These are phyloP conservation scores for Eucalyptus sp. DNA, from an alignment of 345 rosid species.

Conservation along the genomic window DNA sequence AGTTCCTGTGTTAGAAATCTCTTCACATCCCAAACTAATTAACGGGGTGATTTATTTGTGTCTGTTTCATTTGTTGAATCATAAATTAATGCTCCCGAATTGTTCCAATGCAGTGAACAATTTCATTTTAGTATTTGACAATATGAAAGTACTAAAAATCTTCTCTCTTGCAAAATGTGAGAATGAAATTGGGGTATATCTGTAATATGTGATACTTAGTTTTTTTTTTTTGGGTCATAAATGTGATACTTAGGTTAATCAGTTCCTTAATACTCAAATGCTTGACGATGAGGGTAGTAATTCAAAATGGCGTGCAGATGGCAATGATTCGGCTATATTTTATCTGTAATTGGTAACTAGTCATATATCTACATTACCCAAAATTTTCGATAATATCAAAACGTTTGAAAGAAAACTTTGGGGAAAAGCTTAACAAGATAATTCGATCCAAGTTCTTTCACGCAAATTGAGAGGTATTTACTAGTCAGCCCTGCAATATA, in stretches of 20 bases:
- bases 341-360: background rate
- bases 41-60: background rate
- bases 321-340: background rate
- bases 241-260: background rate
- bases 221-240: too few species aligned
- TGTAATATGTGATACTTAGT: background rate
- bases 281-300: background rate
- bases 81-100: background rate
- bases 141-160: background rate
- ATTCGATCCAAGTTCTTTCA: background rate
- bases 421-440: background rate
- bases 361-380: too few species aligned
- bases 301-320: background rate
- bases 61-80: background rate
- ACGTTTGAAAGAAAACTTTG: background rate
- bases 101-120: background rate
- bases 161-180: background rate
- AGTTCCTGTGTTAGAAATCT: background rate
- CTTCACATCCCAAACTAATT: background rate
- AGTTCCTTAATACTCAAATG: background rate
- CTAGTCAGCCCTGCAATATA: background rate
- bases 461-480: background rate
- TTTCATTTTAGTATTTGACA: background rate
- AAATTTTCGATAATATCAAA: background rate
- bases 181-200: background rate